Conservation (phyloP, 1,284 basidiomycete species). For the Ganoderma boninense region DNA sequence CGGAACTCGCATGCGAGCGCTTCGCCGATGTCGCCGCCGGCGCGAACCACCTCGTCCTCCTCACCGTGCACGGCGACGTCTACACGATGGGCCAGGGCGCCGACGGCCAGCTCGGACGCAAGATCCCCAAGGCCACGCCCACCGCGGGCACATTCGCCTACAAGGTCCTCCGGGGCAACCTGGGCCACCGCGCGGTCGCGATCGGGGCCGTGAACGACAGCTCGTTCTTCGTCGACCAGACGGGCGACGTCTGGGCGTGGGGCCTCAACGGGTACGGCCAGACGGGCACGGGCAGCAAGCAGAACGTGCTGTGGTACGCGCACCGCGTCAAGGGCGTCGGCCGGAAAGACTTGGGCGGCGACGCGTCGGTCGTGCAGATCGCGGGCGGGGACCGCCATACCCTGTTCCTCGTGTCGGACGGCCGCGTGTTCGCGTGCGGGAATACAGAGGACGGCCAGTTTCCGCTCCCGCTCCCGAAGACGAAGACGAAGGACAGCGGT, state of each 20-base stretch:
- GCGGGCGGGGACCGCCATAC: slow-evolving; percentile 87
- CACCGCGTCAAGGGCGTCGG: slow-evolving; percentile 71
- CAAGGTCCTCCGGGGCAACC: slow-evolving; percentile 74
- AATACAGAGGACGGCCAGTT: slow-evolving; percentile 82
- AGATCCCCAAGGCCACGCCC: slow-evolving; percentile 84
- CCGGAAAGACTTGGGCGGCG: slow-evolving; percentile 67
- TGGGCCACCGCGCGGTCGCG: slow-evolving; percentile 73
- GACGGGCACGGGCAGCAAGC: slow-evolving; percentile 63
- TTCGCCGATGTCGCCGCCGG: slow-evolving; percentile 71
- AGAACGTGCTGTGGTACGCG: slow-evolving; percentile 70
- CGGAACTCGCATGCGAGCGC: slow-evolving; percentile 52
- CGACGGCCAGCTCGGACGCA: slow-evolving; percentile 87
- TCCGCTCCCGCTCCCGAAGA: slow-evolving; percentile 65
- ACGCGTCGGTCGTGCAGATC: slow-evolving; percentile 76
- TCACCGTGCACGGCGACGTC: slow-evolving; percentile 86
- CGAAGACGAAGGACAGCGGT: background rate
- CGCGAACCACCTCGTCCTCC: slow-evolving; percentile 86
- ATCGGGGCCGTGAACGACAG: slow-evolving; percentile 86
- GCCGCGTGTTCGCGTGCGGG: slow-evolving; percentile 86
- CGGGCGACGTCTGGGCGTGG: slow-evolving; percentile 89
- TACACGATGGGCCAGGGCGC: slow-evolving; percentile 90
- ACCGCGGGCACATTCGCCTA: slow-evolving; percentile 89
- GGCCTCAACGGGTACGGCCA: slow-evolving; percentile 86
- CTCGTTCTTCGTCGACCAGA: slow-evolving; percentile 87
- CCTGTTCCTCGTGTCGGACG: slow-evolving; percentile 84